Conservation (phyloP, 2,329 filamentous ascomycete genomes). For the Microdochium nivale region DNA sequence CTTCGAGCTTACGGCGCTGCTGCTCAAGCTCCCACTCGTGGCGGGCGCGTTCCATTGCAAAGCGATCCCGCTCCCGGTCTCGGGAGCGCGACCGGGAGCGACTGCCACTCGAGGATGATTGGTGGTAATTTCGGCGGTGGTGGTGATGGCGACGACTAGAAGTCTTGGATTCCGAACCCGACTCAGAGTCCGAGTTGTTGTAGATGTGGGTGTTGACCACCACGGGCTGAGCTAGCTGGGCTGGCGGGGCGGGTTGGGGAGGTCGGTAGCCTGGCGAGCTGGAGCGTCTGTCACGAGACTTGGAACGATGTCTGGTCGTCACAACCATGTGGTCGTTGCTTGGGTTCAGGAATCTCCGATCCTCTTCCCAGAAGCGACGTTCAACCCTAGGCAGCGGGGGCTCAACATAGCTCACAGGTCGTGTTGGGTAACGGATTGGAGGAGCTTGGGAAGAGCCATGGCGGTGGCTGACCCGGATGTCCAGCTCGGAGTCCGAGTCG, state of each 20-base stretch:
- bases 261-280: constrained; percentile 24
- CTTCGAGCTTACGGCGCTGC: constrained; percentile 29
- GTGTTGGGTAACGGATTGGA: constrained; percentile 13
- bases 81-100: constrained; percentile 23
- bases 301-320: constrained; percentile 30
- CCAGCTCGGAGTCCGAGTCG: constrained; percentile 45
- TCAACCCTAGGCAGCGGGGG: constrained; percentile 24
- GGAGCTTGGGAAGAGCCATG: constrained; percentile 24
- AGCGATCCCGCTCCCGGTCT: constrained; percentile 19
- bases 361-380: constrained; percentile 30
- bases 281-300: constrained; percentile 37
- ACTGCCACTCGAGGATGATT: constrained; percentile 21
- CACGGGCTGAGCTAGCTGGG: constrained; percentile 29
- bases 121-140: constrained; percentile 16
- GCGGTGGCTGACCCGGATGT: constrained; percentile 37
- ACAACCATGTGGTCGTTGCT: constrained; percentile 38
- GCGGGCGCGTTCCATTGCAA: constrained; percentile 20
- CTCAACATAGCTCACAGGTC: constrained; percentile 36
- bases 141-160: constrained; percentile 10
- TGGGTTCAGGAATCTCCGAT: constrained; percentile 31
- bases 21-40: constrained; percentile 21
- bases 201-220: constrained; percentile 51
- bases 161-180: constrained; percentile 33
- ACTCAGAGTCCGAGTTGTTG: constrained; percentile 27
- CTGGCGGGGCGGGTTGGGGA: constrained; percentile 11